A percentile compares a stretch with the other conserved stretches of the same genome.
Conservation (phyloP, 352 stramenopile species). For the Phytophthora quininea region DNA sequence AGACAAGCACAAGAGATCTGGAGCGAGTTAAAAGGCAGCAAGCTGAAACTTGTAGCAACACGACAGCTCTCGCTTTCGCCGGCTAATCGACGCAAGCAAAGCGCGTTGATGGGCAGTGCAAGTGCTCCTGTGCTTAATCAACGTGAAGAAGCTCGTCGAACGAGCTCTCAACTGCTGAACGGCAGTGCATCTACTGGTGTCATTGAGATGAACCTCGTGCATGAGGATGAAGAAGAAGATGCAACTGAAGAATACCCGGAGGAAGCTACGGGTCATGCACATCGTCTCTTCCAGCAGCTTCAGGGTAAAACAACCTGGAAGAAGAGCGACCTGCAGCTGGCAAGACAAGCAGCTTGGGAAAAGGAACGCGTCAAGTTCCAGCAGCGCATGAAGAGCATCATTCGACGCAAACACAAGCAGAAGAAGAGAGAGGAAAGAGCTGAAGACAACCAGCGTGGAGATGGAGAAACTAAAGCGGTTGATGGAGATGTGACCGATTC, state of each 20-base stretch:
- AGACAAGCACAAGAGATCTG: constrained; percentile 65
- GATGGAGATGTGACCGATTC: constrained; percentile 31
- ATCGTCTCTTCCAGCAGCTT: constrained; percentile 72
- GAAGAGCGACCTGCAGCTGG: constrained; percentile 73
- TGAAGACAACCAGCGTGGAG: constrained; percentile 22
- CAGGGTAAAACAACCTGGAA: constrained; percentile 74
- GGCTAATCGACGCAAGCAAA: constrained; percentile 30
- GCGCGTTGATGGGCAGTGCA: constrained; percentile 18
- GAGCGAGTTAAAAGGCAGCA: constrained; percentile 56
- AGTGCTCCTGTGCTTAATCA: constrained; percentile 36
- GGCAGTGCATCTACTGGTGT: constrained; percentile 20
- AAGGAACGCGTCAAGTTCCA: constrained; percentile 73
- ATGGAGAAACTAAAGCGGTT: constrained; percentile 1
- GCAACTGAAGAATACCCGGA: constrained; percentile 15
- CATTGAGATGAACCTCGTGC: constrained; percentile 8
- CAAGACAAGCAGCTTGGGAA: constrained; percentile 68
- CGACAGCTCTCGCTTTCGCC: constrained; percentile 32
- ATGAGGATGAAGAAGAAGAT: constrained; percentile 3
- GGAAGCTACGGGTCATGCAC: constrained; percentile 21
- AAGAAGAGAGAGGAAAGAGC: constrained; percentile 12
- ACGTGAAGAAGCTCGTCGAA: constrained; percentile 2
- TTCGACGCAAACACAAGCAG: constrained; percentile 51
- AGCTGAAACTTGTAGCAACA: constrained; percentile 37
- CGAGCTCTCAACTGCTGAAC: constrained; percentile 13
- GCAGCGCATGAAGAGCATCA: constrained; percentile 71